Evolutionary conservation across 805 yeast species (phyloP), one percentile per base, ranked within the genome.

Genomic region (Yamadazyma takamatsuzukensis): DNA sequence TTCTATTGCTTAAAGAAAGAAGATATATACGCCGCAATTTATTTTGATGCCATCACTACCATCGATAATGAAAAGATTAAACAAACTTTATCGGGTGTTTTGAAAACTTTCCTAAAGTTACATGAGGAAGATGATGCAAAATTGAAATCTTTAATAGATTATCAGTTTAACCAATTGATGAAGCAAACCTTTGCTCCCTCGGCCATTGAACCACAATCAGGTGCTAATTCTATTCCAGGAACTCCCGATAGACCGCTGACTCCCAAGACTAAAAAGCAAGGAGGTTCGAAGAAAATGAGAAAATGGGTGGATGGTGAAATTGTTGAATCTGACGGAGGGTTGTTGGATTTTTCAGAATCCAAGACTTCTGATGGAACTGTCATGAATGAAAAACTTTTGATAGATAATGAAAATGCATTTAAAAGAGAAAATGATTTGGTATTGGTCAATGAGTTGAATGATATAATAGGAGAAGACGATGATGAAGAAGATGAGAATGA

Each of bases 291-390:
- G 45, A 60, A 58, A 37, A 62, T 64, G 72, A 50, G 72, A 37
- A 63, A 60, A 39, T 66, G 72, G 72, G 57, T 61, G 18, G 60
- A 60, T 33, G 68, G 60, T 14, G 63, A 56, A 32, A 37, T 59
- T 40, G 59, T 60, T 6, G 69, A 64, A 5, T 41, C 34, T n/a
- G 45, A 32, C 9, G 48, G 46, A 10, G 37, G 41, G 7, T 45
- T 33, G 0, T 49, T 66, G 28, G 71, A 66, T 39, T 66, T 57
- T 35, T 63, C 70, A 2, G 56, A 39, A 18, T 24, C 36, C 6
- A 38, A 36, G 17, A 47, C 36, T 3, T 38, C 40, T 14, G 44
- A 40, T 7, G 19, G 30, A 10, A 22, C 22, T 13, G 40, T 21
- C 6, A 32, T 31, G 1, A 31, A 27, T 8, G 30, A 16, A 12